These are phyloP conservation scores for Serendipita sp. DNA, from an alignment of 768 basidiomycete genomes.

Conservation along the genomic window DNA sequence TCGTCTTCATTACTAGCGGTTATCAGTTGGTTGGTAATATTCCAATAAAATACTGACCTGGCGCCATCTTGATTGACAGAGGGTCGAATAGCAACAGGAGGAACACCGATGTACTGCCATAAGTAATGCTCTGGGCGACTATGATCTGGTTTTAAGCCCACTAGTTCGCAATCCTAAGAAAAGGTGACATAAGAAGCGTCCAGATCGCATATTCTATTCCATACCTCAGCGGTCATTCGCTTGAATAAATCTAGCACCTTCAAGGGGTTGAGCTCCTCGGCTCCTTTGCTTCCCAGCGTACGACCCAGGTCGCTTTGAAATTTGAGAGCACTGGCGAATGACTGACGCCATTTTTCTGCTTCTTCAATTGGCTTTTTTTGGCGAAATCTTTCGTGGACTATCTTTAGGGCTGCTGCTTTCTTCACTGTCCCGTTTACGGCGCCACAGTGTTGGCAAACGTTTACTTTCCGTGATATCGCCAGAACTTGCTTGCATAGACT, in stretches of 20 bases:
- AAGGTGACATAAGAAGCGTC: background rate
- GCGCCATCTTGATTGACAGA: slow-evolving; percentile 96
- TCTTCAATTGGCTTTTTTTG: slow-evolving; percentile 84
- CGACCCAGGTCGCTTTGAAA: slow-evolving; percentile 74
- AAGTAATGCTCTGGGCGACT: slow-evolving; percentile 94
- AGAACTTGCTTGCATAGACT: slow-evolving; percentile 73
- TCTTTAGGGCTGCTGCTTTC: slow-evolving; percentile 86
- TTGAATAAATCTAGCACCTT: slow-evolving; percentile 87
- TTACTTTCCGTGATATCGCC: slow-evolving; percentile 69
- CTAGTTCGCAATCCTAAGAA: slow-evolving; percentile 76
- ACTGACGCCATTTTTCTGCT: slow-evolving; percentile 73
- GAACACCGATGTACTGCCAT: slow-evolving; percentile 98
- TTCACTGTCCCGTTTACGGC: slow-evolving; percentile 92
- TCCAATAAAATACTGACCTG: slow-evolving; percentile 19
- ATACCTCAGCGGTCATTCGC: slow-evolving; percentile 79
- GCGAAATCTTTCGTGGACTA: slow-evolving; percentile 94
- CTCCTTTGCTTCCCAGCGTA: slow-evolving; percentile 73
- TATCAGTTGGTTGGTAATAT: background rate
- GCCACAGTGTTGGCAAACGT: slow-evolving; percentile 86
- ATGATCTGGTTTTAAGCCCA: slow-evolving; percentile 74
- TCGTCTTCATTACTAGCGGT: slow-evolving; percentile 89
- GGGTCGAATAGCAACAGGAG: slow-evolving; percentile 92
- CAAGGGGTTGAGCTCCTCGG: slow-evolving; percentile 87
- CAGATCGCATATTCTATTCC: slow-evolving; percentile 8
- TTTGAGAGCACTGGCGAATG: slow-evolving; percentile 66